Base-by-base conservation (phyloP, 371 early-diverging fungal genomes). In the Saksenaea oblongispora region DNA sequence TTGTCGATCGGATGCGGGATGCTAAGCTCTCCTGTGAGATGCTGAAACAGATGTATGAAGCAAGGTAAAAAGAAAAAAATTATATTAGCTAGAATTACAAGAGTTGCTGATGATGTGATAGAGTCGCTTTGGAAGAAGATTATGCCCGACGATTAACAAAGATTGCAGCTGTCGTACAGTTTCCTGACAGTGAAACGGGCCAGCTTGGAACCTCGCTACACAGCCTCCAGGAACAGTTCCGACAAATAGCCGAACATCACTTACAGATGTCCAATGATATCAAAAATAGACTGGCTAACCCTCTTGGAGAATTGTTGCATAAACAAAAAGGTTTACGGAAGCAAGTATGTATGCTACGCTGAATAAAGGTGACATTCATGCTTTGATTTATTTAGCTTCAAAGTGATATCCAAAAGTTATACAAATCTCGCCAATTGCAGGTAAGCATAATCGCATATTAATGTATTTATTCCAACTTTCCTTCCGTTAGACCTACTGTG, bases 301-400 rank as follows among this genome's bases (percentile, higher is more conserved):
- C 59, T 14, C 17, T 59, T 2, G 42, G 15, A 0, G 34, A 39
- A 5, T 31, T 59, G 44, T 15, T 59, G 42, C 22, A 17, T 18
- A 59, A 59, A 31, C 59, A 59, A 44, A 59, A 44, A 17, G 42
- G 31, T 2, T 42, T 59, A 13, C 59, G 59, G 28, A 59, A 59
- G 42, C 42, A 59, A 44, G 59, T 41, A 59, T n/a, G 8, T 27
- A 22, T 17, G 22, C 22, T 18, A 18, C 5, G n/a, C 24, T 22
- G 22, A 0, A 10, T 10, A 5, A 5, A 47, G 1, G 10, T 22
- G 22, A 22, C 51, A 18, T 47, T 18, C 22, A 47, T 7, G 7
- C 31, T 31, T 31, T 7, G 2, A 7, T 22, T 47, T 10, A 22
- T 22, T 22, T 47, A 47, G 51, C 51, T 47, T 3, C 51, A 47